Evolutionary conservation across 192 early-diverging fungal genomes (phyloP).

Genomic region (Backusella tuberculispora): DNA sequence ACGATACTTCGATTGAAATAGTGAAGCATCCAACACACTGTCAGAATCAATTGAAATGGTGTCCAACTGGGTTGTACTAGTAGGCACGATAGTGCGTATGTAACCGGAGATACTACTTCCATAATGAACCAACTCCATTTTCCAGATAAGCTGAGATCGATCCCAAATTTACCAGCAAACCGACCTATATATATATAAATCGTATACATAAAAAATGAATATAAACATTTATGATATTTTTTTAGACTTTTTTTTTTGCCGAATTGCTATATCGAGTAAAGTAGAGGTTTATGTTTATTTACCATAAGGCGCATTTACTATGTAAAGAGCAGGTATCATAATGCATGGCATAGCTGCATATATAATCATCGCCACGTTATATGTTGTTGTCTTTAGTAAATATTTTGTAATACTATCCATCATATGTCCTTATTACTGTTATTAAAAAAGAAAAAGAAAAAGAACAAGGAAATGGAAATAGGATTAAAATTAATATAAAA

Average conservation of each 20-base stretch:
- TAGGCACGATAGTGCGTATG: slow-evolving; percentile 17
- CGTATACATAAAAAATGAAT: too few relatives aligned
- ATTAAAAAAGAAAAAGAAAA: neutral
- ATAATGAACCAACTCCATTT: slow-evolving; percentile 43
- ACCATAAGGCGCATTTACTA: slow-evolving; percentile 41
- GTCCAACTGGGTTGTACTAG: slow-evolving; percentile 22
- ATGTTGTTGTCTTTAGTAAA: slow-evolving; percentile 23
- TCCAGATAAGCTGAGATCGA: slow-evolving; percentile 29
- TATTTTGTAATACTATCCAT: neutral
- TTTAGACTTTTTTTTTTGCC: neutral
- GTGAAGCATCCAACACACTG: slow-evolving; percentile 37
- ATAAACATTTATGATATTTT: too few relatives aligned
- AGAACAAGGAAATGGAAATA: neutral
- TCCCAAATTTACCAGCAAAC: slow-evolving; percentile 19
- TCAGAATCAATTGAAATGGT: slow-evolving; percentile 28
- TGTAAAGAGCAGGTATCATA: slow-evolving; percentile 11
- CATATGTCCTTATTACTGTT: neutral
- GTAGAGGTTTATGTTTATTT: slow-evolving; percentile 2
- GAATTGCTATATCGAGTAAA: neutral
- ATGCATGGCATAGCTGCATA: slow-evolving; percentile 28
- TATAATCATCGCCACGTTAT: slow-evolving; percentile 4
- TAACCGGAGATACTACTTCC: slow-evolving; percentile 40
- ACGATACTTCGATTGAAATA: slow-evolving; percentile 42
- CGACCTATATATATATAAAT: too few relatives aligned
- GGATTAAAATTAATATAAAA: neutral